Percentiles rank a stretch among this genome's conserved stretches.
These are phyloP conservation scores for Darksidea phi DNA, from an alignment of 495 filamentous ascomycete genomes.

Conservation along the genomic window DNA sequence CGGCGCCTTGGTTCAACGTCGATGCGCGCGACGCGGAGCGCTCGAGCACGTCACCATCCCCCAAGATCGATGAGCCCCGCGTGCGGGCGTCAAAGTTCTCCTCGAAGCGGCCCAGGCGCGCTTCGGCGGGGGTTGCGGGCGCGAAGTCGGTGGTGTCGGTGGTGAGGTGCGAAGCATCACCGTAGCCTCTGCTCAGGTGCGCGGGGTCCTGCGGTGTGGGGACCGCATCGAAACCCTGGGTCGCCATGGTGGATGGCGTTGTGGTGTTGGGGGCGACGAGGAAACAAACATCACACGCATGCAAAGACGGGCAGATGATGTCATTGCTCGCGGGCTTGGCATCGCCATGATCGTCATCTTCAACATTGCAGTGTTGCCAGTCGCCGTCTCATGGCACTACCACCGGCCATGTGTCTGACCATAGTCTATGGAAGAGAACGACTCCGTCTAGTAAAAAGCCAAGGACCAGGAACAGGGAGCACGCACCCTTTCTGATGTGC, in stretches of 20 bases:
- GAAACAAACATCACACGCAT: too few relatives aligned
- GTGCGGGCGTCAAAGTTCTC: slow-evolving; percentile 73
- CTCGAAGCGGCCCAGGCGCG: slow-evolving; percentile 54
- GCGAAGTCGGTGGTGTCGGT: slow-evolving; percentile 40
- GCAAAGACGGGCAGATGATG: too few relatives aligned
- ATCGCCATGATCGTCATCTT: too few relatives aligned
- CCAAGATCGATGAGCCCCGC: slow-evolving; percentile 59
- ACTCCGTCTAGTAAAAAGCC: too few relatives aligned
- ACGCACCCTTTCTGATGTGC: too few relatives aligned
- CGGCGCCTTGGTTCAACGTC: slow-evolving; percentile 36
- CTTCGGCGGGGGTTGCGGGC: slow-evolving; percentile 43
- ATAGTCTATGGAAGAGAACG: too few relatives aligned
- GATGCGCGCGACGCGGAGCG: slow-evolving; percentile 46
- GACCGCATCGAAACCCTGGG: slow-evolving; percentile 30
- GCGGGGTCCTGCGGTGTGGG: slow-evolving; percentile 36
- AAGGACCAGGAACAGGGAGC: too few relatives aligned
- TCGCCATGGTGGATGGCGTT: slow-evolving; percentile 15
- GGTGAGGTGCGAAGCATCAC: slow-evolving; percentile 21
- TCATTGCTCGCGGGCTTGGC: too few relatives aligned
- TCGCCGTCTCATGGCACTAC: too few relatives aligned
- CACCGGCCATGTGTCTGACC: too few relatives aligned
- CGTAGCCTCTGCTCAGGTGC: slow-evolving; percentile 40
- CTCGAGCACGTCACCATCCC: slow-evolving; percentile 47
- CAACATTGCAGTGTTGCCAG: too few relatives aligned
- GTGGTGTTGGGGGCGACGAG: too few relatives aligned